Evolutionary conservation across 192 early-diverging fungal genomes (phyloP).

Genomic region (Mortierella claussenii): DNA sequence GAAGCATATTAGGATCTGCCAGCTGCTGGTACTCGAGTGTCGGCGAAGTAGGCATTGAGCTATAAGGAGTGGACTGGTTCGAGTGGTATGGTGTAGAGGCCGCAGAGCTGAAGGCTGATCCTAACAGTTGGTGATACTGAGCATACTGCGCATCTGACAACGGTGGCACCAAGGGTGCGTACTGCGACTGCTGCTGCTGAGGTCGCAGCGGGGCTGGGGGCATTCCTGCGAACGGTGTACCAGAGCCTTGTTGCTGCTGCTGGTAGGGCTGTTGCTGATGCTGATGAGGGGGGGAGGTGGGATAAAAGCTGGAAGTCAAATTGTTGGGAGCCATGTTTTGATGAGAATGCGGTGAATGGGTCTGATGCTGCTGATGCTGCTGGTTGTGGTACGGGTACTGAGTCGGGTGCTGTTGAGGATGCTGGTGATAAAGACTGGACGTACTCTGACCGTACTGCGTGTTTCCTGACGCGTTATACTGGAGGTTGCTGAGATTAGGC

Average conservation of each 20-base stretch:
- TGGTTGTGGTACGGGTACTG: conserved; percentile 18
- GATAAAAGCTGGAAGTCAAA: conserved; percentile 37
- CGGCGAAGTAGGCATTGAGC: conserved; percentile 46
- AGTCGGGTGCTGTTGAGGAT: conserved; percentile 6
- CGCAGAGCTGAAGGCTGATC: conserved; percentile 46
- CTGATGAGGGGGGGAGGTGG: conserved; percentile 38
- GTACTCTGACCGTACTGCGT: conserved; percentile 26
- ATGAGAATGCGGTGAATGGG: conserved; percentile 15
- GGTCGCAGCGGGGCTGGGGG: conserved; percentile 37
- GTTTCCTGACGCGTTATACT: conserved; percentile 28
- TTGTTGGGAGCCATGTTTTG: conserved; percentile 18
- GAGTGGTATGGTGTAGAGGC: conserved; percentile 41
- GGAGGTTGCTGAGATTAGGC: conserved; percentile 24
- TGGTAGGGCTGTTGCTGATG: conserved; percentile 32
- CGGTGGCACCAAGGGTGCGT: conserved; percentile 41
- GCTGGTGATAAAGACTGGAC: conserved; percentile 30
- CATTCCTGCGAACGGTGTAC: conserved; percentile 6
- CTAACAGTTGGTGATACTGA: conserved; percentile 36
- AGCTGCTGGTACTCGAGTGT: conserved; percentile 44
- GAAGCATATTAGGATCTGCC: conserved; percentile 16
- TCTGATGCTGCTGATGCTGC: conserved; percentile 16
- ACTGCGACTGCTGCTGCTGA: conserved; percentile 39
- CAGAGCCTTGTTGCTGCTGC: conserved; percentile 19
- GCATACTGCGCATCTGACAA: conserved; percentile 47
- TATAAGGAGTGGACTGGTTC: conserved; percentile 52